Conservation (phyloP, 495 filamentous ascomycete species). For the Talaromyces wortmannii region DNA sequence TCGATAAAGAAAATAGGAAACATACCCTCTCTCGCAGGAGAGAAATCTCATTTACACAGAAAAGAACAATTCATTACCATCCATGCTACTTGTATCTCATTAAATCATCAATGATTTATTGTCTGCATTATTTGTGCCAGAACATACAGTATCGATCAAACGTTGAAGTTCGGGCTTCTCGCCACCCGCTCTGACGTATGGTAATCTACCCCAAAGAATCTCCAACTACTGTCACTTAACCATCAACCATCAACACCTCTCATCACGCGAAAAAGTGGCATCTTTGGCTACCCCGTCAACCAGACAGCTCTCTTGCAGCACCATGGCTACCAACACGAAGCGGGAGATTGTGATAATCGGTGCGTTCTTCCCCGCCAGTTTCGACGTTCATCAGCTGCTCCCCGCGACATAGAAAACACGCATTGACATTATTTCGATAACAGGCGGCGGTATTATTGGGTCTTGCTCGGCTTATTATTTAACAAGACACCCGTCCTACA, state of each 20-base stretch:
- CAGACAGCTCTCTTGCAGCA: constrained; percentile 4
- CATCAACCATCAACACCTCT: neutral
- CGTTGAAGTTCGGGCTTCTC: neutral
- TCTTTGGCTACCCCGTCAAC: neutral
- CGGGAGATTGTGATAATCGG: constrained; percentile 66
- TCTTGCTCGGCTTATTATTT: constrained; percentile 91
- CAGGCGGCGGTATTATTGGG: constrained; percentile 93
- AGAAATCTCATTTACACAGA: no score
- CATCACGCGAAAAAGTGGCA: neutral
- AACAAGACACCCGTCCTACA: constrained; percentile 78
- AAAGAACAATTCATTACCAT: neutral
- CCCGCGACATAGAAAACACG: neutral
- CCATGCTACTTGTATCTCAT: neutral
- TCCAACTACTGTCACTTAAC: neutral
- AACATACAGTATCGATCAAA: neutral
- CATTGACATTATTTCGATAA: constrained; percentile 9
- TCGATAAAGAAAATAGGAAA: neutral
- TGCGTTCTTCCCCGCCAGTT: constrained; percentile 25
- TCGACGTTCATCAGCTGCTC: neutral
- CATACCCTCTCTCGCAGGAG: no score
- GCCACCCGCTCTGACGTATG: neutral
- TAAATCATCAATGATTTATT: neutral
- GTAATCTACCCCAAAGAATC: neutral
- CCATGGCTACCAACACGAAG: constrained; percentile 32
- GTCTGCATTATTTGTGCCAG: neutral